These are phyloP conservation scores for Hypoxylon rickii DNA, from an alignment of 495 filamentous ascomycete species.

Conservation along the genomic window DNA sequence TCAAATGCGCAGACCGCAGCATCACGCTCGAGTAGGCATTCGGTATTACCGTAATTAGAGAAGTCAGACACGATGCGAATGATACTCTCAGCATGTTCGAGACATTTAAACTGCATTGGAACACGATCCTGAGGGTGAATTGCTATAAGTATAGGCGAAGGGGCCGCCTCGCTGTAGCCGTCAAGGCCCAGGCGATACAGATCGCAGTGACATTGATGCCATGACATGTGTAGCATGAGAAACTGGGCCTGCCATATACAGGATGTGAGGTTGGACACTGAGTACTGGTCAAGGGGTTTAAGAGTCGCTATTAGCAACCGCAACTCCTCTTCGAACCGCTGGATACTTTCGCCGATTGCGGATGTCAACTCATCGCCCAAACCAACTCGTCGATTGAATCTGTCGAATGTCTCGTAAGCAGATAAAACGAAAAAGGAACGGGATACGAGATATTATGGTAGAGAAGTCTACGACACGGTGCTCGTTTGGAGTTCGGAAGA, in stretches of 20 bases:
- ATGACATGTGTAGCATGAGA: conserved; percentile 37
- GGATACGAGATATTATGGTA: too few species aligned
- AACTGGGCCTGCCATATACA: conserved; percentile 30
- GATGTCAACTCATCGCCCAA: conserved; percentile 30
- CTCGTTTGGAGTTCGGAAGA: not conserved
- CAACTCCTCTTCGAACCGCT: conserved; percentile 26
- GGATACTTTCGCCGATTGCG: conserved; percentile 22
- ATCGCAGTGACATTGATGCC: conserved; percentile 41
- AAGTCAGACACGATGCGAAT: conserved; percentile 35
- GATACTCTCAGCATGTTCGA: conserved; percentile 37
- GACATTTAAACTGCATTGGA: conserved; percentile 30
- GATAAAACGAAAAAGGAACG: not conserved
- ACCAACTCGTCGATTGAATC: conserved; percentile 33
- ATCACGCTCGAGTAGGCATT: conserved; percentile 32
- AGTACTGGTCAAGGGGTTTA: conserved; percentile 24
- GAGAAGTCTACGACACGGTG: too few species aligned
- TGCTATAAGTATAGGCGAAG: conserved; percentile 26
- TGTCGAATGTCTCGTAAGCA: conserved; percentile 7
- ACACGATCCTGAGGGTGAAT: conserved; percentile 25
- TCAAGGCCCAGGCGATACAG: conserved; percentile 37
- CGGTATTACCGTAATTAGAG: conserved; percentile 10
- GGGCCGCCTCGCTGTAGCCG: conserved; percentile 37
- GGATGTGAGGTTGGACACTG: conserved; percentile 14
- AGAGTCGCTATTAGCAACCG: conserved; percentile 13
- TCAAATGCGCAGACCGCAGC: conserved; percentile 38